Evolutionary conservation across 352 stramenopile genomes (phyloP).

Genomic region (Blastocystis sp.): DNA sequence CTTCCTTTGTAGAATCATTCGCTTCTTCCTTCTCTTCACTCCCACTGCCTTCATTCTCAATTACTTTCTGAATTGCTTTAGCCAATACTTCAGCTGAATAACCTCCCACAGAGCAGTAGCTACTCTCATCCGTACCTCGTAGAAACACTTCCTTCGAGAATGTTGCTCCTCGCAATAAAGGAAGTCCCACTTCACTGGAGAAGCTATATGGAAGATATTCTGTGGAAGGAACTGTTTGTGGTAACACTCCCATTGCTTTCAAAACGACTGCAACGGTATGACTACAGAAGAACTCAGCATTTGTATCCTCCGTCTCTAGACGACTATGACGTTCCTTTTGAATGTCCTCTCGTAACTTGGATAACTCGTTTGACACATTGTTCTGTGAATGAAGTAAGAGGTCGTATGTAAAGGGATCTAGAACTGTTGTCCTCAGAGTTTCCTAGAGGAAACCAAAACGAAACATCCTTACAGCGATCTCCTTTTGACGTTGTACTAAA

Average conservation of each 20-base stretch:
- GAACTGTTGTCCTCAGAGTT: neutral
- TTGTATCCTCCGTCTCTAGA: neutral
- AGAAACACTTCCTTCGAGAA: constrained; percentile 49
- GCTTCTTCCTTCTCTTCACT: neutral
- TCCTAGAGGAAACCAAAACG: neutral
- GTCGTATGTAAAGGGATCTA: neutral
- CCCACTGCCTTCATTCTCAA: neutral
- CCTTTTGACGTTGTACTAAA: neutral
- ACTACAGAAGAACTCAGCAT: constrained; percentile 16
- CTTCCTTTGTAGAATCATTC: neutral
- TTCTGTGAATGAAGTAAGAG: neutral
- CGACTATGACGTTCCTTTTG: constrained; percentile 20
- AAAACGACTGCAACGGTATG: constrained; percentile 17
- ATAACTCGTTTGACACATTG: neutral
- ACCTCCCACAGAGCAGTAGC: neutral
- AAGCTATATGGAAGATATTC: constrained; percentile 47
- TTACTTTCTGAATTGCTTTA: neutral
- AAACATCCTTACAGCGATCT: neutral
- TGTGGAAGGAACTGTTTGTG: neutral
- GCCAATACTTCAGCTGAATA: neutral
- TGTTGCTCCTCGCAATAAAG: neutral
- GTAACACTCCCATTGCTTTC: constrained; percentile 2
- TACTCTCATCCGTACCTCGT: neutral
- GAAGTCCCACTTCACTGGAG: neutral
- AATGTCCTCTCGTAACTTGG: neutral